Evolutionary conservation across 805 yeast genomes (phyloP).

Genomic region (Nakazawaea ishiwadae): DNA sequence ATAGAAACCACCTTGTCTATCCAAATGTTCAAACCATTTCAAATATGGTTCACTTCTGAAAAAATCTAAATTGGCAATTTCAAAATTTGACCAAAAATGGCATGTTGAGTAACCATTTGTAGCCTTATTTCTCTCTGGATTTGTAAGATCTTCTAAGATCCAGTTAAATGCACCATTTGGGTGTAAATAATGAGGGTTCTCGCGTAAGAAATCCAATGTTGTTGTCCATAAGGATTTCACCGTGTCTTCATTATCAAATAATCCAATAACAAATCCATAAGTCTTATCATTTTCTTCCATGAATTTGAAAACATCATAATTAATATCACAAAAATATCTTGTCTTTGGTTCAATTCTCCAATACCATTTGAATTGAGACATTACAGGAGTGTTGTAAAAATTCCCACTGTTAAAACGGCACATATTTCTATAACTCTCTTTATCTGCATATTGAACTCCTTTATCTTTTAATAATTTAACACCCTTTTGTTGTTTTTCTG

Average conservation of each 20-base stretch:
- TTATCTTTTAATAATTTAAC: constrained; percentile 32
- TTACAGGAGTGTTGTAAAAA: constrained; percentile 59
- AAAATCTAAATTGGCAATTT: constrained; percentile 80
- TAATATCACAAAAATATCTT: constrained; percentile 58
- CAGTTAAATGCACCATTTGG: constrained; percentile 51
- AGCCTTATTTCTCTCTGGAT: constrained; percentile 35
- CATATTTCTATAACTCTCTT: constrained; percentile 73
- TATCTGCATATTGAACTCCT: constrained; percentile 55
- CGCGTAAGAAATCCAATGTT: constrained; percentile 53
- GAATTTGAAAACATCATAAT: constrained; percentile 75
- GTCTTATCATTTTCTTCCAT: constrained; percentile 62
- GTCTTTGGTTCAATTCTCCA: constrained; percentile 84
- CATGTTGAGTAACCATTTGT: constrained; percentile 53
- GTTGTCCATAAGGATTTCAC: constrained; percentile 64
- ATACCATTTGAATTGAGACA: constrained; percentile 60
- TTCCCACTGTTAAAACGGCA: constrained; percentile 71
- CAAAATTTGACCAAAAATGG: constrained; percentile 91
- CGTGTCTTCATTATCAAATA: constrained; percentile 68
- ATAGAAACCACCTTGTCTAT: constrained; percentile 72
- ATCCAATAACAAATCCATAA: constrained; percentile 67
- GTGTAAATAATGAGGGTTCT: constrained; percentile 54
- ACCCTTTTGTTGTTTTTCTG: constrained; percentile 27
- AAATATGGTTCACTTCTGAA: constrained; percentile 57
- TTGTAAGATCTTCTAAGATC: constrained; percentile 47
- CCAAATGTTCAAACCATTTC: constrained; percentile 60